Base-by-base conservation (phyloP, 2,329 filamentous ascomycete genomes). In the Cladophialophora bantiana region DNA sequence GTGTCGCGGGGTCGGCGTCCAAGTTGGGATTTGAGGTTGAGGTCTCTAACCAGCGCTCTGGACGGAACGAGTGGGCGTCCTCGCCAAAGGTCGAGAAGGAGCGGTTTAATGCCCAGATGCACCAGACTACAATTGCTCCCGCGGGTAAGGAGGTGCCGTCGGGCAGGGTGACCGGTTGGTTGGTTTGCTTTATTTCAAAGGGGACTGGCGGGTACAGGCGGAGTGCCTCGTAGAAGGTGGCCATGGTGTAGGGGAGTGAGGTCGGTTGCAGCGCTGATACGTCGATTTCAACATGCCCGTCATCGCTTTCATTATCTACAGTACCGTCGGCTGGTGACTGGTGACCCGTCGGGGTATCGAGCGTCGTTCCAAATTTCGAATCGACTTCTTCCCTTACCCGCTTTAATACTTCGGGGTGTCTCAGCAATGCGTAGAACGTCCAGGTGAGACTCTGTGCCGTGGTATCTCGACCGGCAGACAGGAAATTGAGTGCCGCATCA, bases 381-480 rank as follows among this genome's bases (percentile, higher is more conserved):
- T 54, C 69, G 34, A 72, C 66, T 36, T 73, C 72, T n/a, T 62
- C 40, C 20, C 62, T 45, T 5, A 73, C 18, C 4, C 45, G 60
- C 15, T 42, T 20, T 6, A 73, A 42, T 1, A 53, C 79, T 2
- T 73, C 68, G 0, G 81, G 82, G 67, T 88, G 78, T 40, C 81
- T 80, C 77, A 88, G 84, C 12, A 90, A 78, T 1, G 87, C 79
- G 74, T 89, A 88, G 48, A 89, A 82, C 0, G 84, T 83, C 88
- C 88, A 90, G 0, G 88, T 89, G 10, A 90, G 76, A 1, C 85
- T 85, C 71, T 90, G 88, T 0, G 87, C 88, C 6, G 87, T 88
- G 0, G 88, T 90, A 73, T 90, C 88, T 64, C 87, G 80, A 15
- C 87, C 83, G 0, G 88, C 88, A 0, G 87, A 89, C 9, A 90